Percentiles rank a stretch among this genome's conserved stretches.
phyloP scores from a whole-genome alignment of 1,284 basidiomycete genomes.

The Tremellales sp. region DNA sequence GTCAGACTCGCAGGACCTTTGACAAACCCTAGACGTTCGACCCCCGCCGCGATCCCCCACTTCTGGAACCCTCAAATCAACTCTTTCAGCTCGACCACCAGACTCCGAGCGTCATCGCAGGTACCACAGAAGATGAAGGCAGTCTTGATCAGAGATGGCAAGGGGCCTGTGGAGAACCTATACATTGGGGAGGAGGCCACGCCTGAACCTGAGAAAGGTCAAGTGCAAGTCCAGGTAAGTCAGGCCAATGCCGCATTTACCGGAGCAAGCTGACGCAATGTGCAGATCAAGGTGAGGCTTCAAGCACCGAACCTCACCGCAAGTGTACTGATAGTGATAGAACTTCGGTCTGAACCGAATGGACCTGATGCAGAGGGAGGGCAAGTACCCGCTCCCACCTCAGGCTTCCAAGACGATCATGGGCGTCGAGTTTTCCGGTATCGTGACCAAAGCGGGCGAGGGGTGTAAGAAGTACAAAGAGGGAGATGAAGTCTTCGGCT shows the following conservation, averaged over 20 bases:
- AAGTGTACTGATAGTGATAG: slow-evolving; percentile 23
- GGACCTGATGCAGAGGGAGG: slow-evolving; percentile 72
- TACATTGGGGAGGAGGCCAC: slow-evolving; percentile 65
- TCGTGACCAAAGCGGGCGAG: slow-evolving; percentile 59
- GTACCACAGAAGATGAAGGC: slow-evolving; percentile 63
- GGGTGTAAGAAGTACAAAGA: slow-evolving; percentile 59
- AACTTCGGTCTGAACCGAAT: slow-evolving; percentile 84
- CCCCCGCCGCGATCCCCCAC: too few relatives aligned
- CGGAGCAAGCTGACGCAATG: not conserved
- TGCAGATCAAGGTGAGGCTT: slow-evolving; percentile 22
- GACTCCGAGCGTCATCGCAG: not conserved
- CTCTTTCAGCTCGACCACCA: not conserved
- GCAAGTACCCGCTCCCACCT: slow-evolving; percentile 71
- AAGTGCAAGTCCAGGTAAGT: slow-evolving; percentile 72
- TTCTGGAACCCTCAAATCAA: too few relatives aligned
- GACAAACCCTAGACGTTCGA: too few relatives aligned
- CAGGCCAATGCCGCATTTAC: not conserved
- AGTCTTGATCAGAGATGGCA: slow-evolving; percentile 72
- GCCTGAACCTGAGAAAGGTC: slow-evolving; percentile 57
- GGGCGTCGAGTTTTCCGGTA: slow-evolving; percentile 87
- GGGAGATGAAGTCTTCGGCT: slow-evolving; percentile 82
- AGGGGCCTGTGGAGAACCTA: slow-evolving; percentile 71
- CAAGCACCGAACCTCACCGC: not conserved
- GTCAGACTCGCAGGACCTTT: too few relatives aligned
- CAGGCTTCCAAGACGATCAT: slow-evolving; percentile 68